Base-by-base conservation (phyloP, 2,329 filamentous ascomycete species). In the Rasamsonia emersonii region DNA sequence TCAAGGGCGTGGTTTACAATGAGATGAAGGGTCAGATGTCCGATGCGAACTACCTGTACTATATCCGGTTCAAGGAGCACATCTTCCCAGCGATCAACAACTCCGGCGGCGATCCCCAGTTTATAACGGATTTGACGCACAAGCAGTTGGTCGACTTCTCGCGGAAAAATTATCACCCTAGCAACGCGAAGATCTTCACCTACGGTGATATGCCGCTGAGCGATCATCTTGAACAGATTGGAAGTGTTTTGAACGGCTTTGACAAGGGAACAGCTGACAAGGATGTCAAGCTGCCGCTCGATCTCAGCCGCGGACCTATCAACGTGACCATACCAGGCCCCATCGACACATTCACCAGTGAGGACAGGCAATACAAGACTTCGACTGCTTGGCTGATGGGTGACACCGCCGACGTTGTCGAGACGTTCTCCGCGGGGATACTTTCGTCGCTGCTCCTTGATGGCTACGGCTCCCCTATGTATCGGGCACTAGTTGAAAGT, bases 1-100 rank as follows among this genome's bases (percentile, higher is more conserved):
- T 96, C 70, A 96, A 96, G 64, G 89, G 89, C 16, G 91, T 96
- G 1, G 89, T 96, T 1, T 96, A 96, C 65, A 98, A 98, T 51
- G 91, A 98, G 65, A 98, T 98, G 91, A 98, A 98, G 64, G 91
- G 91, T 0, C 88, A 95, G 54, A 93, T 96, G 79, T 96, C 91
- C 2, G 91, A 98, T 57, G 86, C 89, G 5, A 86, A 86, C 44
- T 98, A 98, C 50, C 68, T 96, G 1, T 98, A 85, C 66, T 96
- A 95, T 58, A 93, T 95, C 45, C 75, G 82, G 32, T 98, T 93
- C 60, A 86, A 93, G 53, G 86, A 96, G 48, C 82, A 91, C 54
- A 85, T 98, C 33, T 91, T 93, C 53, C 91, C 91, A 0, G 81
- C 82, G 21, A 82, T 98, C 56, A 83, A 98, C 64, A 96, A 98